Conservation (phyloP, 139 green algal genomes). For the Desmodesmus armatus region DNA sequence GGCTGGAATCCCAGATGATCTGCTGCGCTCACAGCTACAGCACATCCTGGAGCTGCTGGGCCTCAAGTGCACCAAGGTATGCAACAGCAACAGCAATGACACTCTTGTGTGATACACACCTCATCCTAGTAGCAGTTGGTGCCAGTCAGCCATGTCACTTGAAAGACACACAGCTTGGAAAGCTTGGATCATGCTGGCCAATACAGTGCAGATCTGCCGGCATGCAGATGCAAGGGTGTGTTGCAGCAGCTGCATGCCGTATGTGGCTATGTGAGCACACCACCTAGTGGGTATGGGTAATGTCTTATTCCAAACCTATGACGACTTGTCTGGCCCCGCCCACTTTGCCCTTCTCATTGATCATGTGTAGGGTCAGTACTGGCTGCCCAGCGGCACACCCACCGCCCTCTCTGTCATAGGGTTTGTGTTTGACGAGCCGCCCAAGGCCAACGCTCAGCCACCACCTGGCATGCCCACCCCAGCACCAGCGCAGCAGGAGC, state of each 20-base stretch:
- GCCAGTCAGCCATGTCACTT: too few species aligned
- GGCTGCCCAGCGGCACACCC: slow-evolving; percentile 26
- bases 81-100: not conserved
- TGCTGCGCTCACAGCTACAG: slow-evolving; percentile 23
- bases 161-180: too few species aligned
- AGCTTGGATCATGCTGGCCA: too few species aligned
- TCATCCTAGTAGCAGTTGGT: too few species aligned
- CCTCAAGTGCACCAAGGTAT: slow-evolving; percentile 39
- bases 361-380: slow-evolving; percentile 41
- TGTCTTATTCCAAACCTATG: not conserved
- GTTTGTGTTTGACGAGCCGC: slow-evolving; percentile 47
- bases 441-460: not conserved
- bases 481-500: slow-evolving; percentile 14
- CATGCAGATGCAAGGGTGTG: not conserved
- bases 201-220: too few species aligned
- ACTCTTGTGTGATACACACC: too few species aligned
- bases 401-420: slow-evolving; percentile 40
- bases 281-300: not conserved
- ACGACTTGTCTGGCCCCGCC: too few species aligned
- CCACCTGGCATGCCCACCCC: not conserved
- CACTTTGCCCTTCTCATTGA: too few species aligned
- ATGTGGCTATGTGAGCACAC: not conserved
- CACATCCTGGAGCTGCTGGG: slow-evolving; percentile 29
- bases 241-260: not conserved
- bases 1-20: slow-evolving; percentile 13